Percentiles rank a stretch among this genome's conserved stretches.
Conservation (phyloP, 345 rosid genomes). For the Brassica nigra region DNA sequence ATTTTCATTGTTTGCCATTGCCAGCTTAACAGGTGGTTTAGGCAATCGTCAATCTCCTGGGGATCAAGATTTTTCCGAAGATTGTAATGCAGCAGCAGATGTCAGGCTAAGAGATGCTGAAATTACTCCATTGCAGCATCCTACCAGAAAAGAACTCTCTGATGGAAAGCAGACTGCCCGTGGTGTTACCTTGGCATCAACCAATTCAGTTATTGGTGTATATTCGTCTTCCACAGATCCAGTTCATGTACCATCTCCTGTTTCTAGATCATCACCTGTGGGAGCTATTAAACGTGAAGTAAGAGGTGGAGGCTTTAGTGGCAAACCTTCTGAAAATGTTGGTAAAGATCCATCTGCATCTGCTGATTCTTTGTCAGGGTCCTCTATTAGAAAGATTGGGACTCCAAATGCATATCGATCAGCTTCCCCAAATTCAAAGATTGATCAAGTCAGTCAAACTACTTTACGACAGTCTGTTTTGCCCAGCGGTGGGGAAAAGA, state of each 20-base stretch:
- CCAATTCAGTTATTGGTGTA: constrained; percentile 6
- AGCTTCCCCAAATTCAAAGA: constrained; percentile 6
- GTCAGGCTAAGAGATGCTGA: not conserved
- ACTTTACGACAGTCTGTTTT: constrained; percentile 4
- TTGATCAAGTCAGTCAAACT: constrained; percentile 9
- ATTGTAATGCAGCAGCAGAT: not conserved
- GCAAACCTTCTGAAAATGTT: constrained; percentile 10
- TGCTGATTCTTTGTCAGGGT: not conserved
- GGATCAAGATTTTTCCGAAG: not conserved
- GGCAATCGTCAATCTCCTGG: not conserved
- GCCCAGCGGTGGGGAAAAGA: constrained; percentile 3
- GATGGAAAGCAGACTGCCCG: constrained; percentile 1
- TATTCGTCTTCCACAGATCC: constrained; percentile 10
- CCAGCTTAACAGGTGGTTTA: not conserved
- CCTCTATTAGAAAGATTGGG: not conserved
- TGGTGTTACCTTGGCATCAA: constrained; percentile 7
- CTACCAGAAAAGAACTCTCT: constrained; percentile 10
- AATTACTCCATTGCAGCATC: not conserved
- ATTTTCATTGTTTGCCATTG: constrained; percentile 4
- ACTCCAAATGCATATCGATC: constrained; percentile 2
- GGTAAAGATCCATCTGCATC: not conserved
- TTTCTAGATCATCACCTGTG: constrained; percentile 15
- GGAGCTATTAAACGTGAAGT: constrained; percentile 16
- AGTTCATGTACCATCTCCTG: constrained; percentile 18
- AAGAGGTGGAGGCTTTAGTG: constrained; percentile 1